These are phyloP conservation scores for Agroathelia rolfsii DNA, from an alignment of 1,284 basidiomycete species.

Conservation along the genomic window DNA sequence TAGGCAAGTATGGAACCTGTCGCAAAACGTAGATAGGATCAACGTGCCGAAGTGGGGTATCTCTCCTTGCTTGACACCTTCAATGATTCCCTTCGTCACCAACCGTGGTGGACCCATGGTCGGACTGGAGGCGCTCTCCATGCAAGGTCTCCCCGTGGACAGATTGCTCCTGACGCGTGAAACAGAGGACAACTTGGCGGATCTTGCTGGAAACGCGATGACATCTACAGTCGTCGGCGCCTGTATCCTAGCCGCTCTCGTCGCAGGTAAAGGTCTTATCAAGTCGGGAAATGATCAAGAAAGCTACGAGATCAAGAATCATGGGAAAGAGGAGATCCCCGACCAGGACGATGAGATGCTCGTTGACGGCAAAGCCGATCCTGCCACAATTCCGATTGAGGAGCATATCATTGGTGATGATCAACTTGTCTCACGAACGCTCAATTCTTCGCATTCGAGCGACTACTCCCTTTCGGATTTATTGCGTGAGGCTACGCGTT, in stretches of 20 bases:
- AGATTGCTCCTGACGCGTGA: conserved; percentile 88
- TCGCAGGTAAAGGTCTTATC: conserved; percentile 55
- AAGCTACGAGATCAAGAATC: conserved; percentile 58
- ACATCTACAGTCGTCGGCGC: conserved; percentile 92
- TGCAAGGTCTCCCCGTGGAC: conserved; percentile 90
- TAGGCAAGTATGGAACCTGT: conserved; percentile 92
- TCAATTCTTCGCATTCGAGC: conserved; percentile 60
- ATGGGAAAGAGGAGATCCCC: too few species aligned
- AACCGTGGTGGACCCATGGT: conserved; percentile 96
- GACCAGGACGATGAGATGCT: conserved; percentile 35
- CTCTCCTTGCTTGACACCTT: conserved; percentile 86
- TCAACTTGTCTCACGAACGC: conserved; percentile 44
- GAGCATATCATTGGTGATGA: conserved; percentile 65
- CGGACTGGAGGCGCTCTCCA: conserved; percentile 83
- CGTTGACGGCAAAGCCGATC: conserved; percentile 24
- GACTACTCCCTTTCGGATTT: conserved; percentile 43
- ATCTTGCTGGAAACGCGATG: conserved; percentile 96
- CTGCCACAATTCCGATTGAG: conserved; percentile 25
- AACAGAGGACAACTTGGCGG: conserved; percentile 87
- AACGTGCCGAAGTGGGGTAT: conserved; percentile 77
- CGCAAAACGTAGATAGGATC: conserved; percentile 90
- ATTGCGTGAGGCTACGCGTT: conserved; percentile 57
- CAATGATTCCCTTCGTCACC: conserved; percentile 94
- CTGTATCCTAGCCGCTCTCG: conserved; percentile 78
- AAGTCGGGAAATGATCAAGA: conserved; percentile 51